A percentile compares a stretch with the other conserved stretches of the same genome.
phyloP scores from a whole-genome alignment of 169 alveolate species.

The Cyclospora cayetanensis region DNA sequence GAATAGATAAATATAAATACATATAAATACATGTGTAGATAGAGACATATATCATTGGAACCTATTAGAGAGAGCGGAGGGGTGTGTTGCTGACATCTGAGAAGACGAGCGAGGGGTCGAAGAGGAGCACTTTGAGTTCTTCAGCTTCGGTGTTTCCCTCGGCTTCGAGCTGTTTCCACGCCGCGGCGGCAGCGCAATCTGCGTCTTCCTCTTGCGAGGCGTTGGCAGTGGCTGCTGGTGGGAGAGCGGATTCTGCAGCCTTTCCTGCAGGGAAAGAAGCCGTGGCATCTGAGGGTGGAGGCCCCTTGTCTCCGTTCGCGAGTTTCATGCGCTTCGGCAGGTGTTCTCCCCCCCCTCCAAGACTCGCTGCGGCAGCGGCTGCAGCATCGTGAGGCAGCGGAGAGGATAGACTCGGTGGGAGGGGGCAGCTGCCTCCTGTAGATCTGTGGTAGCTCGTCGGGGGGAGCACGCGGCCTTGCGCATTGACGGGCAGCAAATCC shows the following conservation, averaged over 20 bases:
- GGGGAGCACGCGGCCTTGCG: constrained; percentile 26
- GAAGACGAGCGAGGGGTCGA: constrained; percentile 60
- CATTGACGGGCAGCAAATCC: constrained; percentile 52
- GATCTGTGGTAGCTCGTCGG: constrained; percentile 15
- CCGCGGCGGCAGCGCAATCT: constrained; percentile 22
- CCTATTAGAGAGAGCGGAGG: background rate
- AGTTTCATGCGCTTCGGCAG: constrained; percentile 43
- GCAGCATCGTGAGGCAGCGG: background rate
- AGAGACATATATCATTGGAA: background rate
- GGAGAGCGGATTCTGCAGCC: background rate
- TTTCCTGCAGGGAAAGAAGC: constrained; percentile 3
- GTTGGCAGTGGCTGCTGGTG: background rate
- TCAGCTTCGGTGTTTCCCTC: constrained; percentile 21
- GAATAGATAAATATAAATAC: background rate
- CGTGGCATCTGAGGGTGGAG: background rate
- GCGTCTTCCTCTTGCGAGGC: background rate
- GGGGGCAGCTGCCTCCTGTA: too few species aligned
- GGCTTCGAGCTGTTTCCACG: background rate
- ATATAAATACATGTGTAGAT: background rate
- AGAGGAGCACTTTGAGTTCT: constrained; percentile 40
- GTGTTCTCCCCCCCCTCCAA: constrained; percentile 11
- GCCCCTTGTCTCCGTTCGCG: background rate
- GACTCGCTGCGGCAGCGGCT: background rate
- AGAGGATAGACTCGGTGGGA: background rate
- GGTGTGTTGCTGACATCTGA: constrained; percentile 42